Evolutionary conservation across 768 basidiomycete genomes (phyloP).

Genomic region (Russula lepida): DNA sequence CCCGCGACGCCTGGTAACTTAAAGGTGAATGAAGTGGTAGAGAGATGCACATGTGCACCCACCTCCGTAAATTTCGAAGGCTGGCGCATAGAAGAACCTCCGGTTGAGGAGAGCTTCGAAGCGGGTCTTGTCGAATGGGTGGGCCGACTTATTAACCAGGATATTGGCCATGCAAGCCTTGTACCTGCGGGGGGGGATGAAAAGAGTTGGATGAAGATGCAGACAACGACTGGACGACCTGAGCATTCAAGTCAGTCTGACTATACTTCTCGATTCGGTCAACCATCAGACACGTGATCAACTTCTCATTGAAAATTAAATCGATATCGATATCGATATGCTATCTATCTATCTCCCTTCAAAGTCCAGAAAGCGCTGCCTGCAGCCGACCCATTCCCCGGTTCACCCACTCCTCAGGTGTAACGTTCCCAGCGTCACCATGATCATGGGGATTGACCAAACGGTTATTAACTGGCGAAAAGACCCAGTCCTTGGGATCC

Average conservation of each 20-base stretch:
- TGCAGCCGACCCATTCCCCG: slow-evolving; percentile 42
- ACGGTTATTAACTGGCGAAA: slow-evolving; percentile 49
- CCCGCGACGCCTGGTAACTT: slow-evolving; percentile 75
- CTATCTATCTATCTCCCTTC: neutral
- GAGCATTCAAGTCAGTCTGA: slow-evolving; percentile 7
- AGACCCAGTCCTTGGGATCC: slow-evolving; percentile 53
- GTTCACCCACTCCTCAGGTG: slow-evolving; percentile 50
- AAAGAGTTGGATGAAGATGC: neutral
- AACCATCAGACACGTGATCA: slow-evolving; percentile 4
- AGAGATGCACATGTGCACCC: slow-evolving; percentile 26
- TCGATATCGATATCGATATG: neutral
- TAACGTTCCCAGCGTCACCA: slow-evolving; percentile 35
- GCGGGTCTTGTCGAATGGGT: slow-evolving; percentile 77
- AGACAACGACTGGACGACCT: neutral
- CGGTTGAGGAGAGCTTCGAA: slow-evolving; percentile 82
- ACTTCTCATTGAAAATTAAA: neutral
- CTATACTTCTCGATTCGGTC: neutral
- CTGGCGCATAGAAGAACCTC: slow-evolving; percentile 95
- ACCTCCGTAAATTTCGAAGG: slow-evolving; percentile 99
- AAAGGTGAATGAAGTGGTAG: neutral
- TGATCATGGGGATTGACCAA: slow-evolving; percentile 35
- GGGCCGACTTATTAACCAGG: slow-evolving; percentile 69
- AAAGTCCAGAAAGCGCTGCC: slow-evolving; percentile 20
- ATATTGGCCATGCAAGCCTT: slow-evolving; percentile 24
- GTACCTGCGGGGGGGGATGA: slow-evolving; percentile 1